These are phyloP conservation scores for Epichloe glyceriae DNA, from an alignment of 2,329 filamentous ascomycete genomes.

Conservation along the genomic window DNA sequence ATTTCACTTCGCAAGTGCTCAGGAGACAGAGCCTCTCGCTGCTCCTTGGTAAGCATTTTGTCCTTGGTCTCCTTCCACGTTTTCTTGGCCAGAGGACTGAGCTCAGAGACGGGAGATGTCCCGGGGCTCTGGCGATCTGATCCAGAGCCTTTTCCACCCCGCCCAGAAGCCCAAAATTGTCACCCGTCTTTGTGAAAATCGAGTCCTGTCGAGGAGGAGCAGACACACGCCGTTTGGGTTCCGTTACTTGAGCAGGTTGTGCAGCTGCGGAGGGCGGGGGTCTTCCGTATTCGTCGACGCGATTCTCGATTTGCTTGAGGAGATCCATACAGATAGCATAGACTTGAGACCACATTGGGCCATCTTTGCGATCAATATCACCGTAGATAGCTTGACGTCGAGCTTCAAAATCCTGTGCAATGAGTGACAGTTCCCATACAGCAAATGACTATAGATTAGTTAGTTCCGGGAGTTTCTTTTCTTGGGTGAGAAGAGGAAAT, in stretches of 20 bases:
- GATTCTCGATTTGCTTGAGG: constrained; percentile 51
- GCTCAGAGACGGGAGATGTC: constrained; percentile 32
- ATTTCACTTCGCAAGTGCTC: constrained; percentile 36
- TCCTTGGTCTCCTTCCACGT: constrained; percentile 34
- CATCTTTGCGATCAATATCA: constrained; percentile 73
- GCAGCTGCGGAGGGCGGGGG: constrained; percentile 22
- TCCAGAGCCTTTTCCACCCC: constrained; percentile 34
- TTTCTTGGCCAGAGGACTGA: constrained; percentile 39
- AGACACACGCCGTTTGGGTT: constrained; percentile 23
- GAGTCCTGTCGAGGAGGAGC: constrained; percentile 31
- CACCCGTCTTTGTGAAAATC: constrained; percentile 29
- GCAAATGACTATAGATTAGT: constrained; percentile 53
- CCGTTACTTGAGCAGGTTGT: constrained; percentile 14
- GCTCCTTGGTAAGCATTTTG: constrained; percentile 36
- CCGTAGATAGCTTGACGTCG: constrained; percentile 72
- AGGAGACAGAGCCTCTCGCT: constrained; percentile 39
- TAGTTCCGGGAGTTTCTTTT: constrained; percentile 2
- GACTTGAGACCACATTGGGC: constrained; percentile 71
- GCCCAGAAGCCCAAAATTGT: constrained; percentile 24
- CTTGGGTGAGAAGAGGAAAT: neutral
- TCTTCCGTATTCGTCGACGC: constrained; percentile 51
- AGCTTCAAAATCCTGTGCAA: constrained; percentile 60
- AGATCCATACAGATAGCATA: constrained; percentile 55
- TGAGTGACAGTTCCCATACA: constrained; percentile 79
- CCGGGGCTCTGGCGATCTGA: constrained; percentile 32